Conservation (phyloP, 441 rosid genomes). For the Pelargonium citronellum region DNA sequence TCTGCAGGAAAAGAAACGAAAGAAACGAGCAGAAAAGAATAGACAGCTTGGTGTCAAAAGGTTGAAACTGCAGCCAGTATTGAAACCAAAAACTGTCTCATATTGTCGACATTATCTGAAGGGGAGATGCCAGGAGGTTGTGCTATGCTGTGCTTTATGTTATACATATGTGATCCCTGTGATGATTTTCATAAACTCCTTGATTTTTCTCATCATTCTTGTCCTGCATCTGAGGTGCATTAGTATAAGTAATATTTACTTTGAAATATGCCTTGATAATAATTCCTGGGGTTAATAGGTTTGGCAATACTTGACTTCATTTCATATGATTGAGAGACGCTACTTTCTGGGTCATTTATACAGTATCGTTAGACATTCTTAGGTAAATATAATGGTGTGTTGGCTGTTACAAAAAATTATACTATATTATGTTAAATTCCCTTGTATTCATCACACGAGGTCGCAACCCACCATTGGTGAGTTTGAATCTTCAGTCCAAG, state of each 20-base stretch:
- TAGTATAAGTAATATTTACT: not conserved
- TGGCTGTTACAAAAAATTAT: too few relatives aligned
- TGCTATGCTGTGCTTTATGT: constrained; percentile 9
- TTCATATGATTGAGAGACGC: not conserved
- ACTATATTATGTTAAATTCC: too few relatives aligned
- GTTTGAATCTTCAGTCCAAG: too few relatives aligned
- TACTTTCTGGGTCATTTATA: too few relatives aligned
- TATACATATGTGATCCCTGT: constrained; percentile 8
- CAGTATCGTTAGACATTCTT: too few relatives aligned
- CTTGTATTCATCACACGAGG: too few relatives aligned
- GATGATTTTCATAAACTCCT: constrained; percentile 1
- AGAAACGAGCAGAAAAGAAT: constrained; percentile 67
- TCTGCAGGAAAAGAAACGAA: constrained; percentile 54
- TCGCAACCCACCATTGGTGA: too few relatives aligned
- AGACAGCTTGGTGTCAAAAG: constrained; percentile 69
- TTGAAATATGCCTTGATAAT: not conserved
- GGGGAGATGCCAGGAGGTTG: constrained; percentile 79
- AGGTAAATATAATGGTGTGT: too few relatives aligned
- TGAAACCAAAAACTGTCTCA: constrained; percentile 47
- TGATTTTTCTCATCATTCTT: not conserved
- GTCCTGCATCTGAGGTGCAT: not conserved
- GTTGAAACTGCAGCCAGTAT: constrained; percentile 56
- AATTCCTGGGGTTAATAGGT: not conserved
- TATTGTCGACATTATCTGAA: constrained; percentile 66
- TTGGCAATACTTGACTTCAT: not conserved